Percentiles rank a stretch among this genome's conserved stretches.
These are phyloP conservation scores for Mycena capillaripes DNA, from an alignment of 768 basidiomycete species.

Conservation along the genomic window DNA sequence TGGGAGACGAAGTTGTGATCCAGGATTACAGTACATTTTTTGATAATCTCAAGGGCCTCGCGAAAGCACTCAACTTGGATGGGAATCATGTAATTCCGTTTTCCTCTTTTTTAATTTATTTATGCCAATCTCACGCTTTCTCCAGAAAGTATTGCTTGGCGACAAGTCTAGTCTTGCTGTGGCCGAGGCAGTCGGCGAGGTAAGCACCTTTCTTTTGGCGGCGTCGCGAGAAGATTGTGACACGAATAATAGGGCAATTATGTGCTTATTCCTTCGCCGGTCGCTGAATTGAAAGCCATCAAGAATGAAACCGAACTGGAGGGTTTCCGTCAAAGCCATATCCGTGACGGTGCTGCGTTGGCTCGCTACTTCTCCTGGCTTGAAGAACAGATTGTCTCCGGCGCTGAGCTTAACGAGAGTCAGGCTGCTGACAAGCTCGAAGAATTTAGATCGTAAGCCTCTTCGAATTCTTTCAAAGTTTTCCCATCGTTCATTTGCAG, in stretches of 20 bases:
- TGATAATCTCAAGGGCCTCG: conserved; percentile 68
- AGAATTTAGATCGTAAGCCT: conserved; percentile 77
- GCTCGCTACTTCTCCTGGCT: conserved; percentile 95
- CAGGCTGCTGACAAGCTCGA: conserved; percentile 86
- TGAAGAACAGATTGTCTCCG: conserved; percentile 82
- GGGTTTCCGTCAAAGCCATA: conserved; percentile 91
- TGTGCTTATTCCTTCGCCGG: conserved; percentile 74
- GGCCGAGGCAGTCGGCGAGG: conserved; percentile 83
- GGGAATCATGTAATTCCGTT: conserved; percentile 49
- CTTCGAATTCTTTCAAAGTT: background rate
- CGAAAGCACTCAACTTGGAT: conserved; percentile 48
- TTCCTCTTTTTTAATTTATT: too few species aligned
- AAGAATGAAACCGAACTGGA: conserved; percentile 88
- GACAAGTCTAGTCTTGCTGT: conserved; percentile 87
- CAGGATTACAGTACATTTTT: conserved; percentile 80
- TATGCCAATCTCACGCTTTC: background rate
- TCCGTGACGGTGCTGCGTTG: conserved; percentile 91
- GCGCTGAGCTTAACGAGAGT: conserved; percentile 78
- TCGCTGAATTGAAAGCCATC: conserved; percentile 84
- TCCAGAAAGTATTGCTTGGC: conserved; percentile 82
- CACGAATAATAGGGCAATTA: conserved; percentile 64
- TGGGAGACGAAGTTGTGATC: conserved; percentile 75
- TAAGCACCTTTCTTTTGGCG: conserved; percentile 41
- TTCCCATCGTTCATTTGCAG: conserved; percentile 53
- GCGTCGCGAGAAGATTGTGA: background rate